Evolutionary conservation across 495 filamentous ascomycete genomes (phyloP).

Genomic region (Terfezia claveryi): DNA sequence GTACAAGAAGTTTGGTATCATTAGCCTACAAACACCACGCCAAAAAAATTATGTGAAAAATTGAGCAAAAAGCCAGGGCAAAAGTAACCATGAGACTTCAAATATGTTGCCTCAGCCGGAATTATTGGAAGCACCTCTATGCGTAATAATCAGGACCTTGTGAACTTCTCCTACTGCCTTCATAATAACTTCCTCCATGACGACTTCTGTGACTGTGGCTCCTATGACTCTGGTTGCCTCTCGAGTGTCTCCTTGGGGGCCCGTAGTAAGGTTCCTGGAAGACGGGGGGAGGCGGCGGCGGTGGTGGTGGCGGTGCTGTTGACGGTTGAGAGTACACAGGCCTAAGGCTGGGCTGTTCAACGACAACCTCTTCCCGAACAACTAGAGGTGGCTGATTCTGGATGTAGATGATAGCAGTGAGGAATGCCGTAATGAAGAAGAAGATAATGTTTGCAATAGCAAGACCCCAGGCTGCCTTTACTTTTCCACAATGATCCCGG

Average conservation of each 20-base stretch:
- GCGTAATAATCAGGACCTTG: too few species aligned
- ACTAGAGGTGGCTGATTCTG: background rate
- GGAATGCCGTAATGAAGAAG: slow-evolving; percentile 15
- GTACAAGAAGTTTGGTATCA: too few species aligned
- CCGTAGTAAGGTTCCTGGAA: background rate
- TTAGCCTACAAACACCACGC: too few species aligned
- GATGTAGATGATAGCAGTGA: slow-evolving; percentile 5
- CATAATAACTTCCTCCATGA: too few species aligned
- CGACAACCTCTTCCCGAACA: background rate
- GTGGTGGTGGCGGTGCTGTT: background rate
- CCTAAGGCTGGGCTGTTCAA: background rate
- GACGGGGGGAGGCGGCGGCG: background rate
- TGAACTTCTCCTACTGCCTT: too few species aligned
- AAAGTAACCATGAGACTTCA: too few species aligned
- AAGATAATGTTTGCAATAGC: slow-evolving; percentile 15
- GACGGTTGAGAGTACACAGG: background rate
- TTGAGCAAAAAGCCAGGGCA: too few species aligned
- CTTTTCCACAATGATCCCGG: slow-evolving; percentile 7
- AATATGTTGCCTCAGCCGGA: too few species aligned
- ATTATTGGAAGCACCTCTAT: too few species aligned
- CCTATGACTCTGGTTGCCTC: background rate
- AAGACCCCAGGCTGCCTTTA: slow-evolving; percentile 14
- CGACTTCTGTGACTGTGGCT: background rate
- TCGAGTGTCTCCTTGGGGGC: background rate
- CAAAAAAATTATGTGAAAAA: too few species aligned